Evolutionary conservation across 495 filamentous ascomycete genomes (phyloP), one percentile per base, ranked within the genome.

Genomic region (Halenospora varia): DNA sequence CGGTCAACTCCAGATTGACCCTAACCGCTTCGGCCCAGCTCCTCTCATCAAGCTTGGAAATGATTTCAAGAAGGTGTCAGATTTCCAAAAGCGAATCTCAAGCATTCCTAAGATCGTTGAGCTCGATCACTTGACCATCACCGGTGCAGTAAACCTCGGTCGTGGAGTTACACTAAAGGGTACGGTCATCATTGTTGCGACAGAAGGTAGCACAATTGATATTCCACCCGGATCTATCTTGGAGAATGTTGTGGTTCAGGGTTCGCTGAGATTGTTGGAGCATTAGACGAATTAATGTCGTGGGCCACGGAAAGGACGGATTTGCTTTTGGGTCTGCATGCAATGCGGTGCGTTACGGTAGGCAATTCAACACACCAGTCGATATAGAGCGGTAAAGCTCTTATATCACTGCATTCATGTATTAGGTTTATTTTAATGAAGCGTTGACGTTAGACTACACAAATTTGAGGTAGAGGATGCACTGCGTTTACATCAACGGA

Each of bases 31-130:
- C 72, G 94, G 95, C 62, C 92, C 92, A 61, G 95, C 96, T n/a
- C 94, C 94, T 56, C 83, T 99, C 64, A 97, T 99, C 81, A 99
- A 99, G 87, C 89, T 99, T 35, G 94, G 94, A 63, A 85, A 80
- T 64, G 94, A 99, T 82, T 99, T 97, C 84, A 99, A 99, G 88
- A 99, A 99, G 85, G 94, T 99, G 26, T 97, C 93, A 17, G 93
- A 96, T 77, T 99, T 99, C 86, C 92, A 97, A 82, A 90, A 96
- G 79, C 90, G 89, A 69, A 96, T 99, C 66, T 81, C 87, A 59
- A 90, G 85, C 74, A 99, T 99, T 66, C 94, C 94, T 51, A 96
- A 93, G 77, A 97, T 99, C 68, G 84, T 97, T 60, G 94, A 99
- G 77, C 84, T 99, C 41, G 94, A 99, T 67, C 94, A 99, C 64